Evolutionary conservation across 345 rosid species (phyloP).

Genomic region (Camelina laxa): DNA sequence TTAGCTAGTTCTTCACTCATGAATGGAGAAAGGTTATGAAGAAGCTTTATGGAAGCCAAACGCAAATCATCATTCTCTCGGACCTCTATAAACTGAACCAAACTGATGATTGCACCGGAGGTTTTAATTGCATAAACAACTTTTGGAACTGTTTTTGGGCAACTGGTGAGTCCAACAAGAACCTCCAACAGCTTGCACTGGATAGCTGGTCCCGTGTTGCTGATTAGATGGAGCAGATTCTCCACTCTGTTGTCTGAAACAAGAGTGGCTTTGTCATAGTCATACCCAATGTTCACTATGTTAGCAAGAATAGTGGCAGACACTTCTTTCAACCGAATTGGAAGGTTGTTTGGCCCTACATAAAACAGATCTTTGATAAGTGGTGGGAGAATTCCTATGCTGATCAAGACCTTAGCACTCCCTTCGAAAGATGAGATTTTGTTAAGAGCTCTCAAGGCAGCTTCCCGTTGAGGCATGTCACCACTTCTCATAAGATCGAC

Average conservation of each 20-base stretch:
- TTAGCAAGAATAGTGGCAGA: conserved; percentile 94
- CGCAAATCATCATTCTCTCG: conserved; percentile 59
- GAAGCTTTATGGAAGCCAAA: conserved; percentile 81
- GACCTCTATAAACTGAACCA: conserved; percentile 97
- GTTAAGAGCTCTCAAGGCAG: conserved; percentile 85
- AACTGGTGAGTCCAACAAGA: conserved; percentile 86
- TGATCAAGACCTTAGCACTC: conserved; percentile 83
- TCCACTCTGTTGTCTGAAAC: conserved; percentile 84
- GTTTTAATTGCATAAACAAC: conserved; percentile 86
- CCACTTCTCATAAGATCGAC: conserved; percentile 82
- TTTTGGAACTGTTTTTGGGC: conserved; percentile 59
- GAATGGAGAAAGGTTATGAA: conserved; percentile 79
- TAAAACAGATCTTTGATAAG: conserved; percentile 84
- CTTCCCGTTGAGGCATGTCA: conserved; percentile 73
- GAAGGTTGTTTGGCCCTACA: conserved; percentile 72
- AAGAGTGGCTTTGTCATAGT: conserved; percentile 72
- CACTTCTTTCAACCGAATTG: conserved; percentile 89
- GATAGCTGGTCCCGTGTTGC: conserved; percentile 95
- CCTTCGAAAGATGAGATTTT: conserved; percentile 80
- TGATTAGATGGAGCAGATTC: conserved; percentile 79
- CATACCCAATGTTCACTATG: conserved; percentile 75
- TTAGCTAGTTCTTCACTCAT: conserved; percentile 86
- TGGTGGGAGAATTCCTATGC: conserved; percentile 87
- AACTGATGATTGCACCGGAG: conserved; percentile 89
- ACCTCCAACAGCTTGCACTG: conserved; percentile 97